phyloP scores from a whole-genome alignment of 148 eudicot genomes.

The Camellia sinensis region DNA sequence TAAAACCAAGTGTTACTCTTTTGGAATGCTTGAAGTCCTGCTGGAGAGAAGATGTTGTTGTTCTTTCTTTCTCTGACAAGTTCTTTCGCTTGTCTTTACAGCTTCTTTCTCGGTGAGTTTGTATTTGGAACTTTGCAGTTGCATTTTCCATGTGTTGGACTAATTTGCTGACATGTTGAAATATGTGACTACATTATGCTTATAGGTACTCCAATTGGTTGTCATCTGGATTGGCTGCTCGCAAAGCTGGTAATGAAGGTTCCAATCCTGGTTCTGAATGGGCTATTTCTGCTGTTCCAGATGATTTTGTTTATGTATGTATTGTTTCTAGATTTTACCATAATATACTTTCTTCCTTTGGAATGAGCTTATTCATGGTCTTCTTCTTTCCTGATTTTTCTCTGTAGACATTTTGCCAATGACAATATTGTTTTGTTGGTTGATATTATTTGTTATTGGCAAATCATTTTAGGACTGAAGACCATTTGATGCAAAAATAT shows the following conservation, averaged over 20 bases:
- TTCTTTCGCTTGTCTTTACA: constrained; percentile 88
- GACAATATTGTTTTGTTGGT: not conserved
- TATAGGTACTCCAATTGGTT: constrained; percentile 86
- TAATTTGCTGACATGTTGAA: constrained; percentile 7
- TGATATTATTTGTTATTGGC: not conserved
- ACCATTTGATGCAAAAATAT: not conserved
- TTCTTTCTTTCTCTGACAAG: constrained; percentile 81
- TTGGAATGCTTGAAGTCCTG: constrained; percentile 84
- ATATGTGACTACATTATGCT: not conserved
- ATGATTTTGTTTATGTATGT: constrained; percentile 77
- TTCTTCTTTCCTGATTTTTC: not conserved
- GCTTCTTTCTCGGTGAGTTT: constrained; percentile 77
- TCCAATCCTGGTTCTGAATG: constrained; percentile 66
- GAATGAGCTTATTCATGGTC: not conserved
- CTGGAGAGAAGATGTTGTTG: constrained; percentile 89
- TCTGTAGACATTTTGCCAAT: too few relatives aligned
- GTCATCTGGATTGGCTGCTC: constrained; percentile 77
- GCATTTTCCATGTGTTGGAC: not conserved
- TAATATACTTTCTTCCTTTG: not conserved
- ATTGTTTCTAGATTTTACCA: not conserved
- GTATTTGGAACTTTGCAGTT: not conserved
- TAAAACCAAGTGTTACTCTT: constrained; percentile 73
- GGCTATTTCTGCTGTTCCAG: constrained; percentile 81
- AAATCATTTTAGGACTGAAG: not conserved
- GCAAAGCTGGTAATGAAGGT: constrained; percentile 49